Evolutionary conservation across 2,329 filamentous ascomycete genomes (phyloP).

Genomic region (Ophiostoma angusticollis): DNA sequence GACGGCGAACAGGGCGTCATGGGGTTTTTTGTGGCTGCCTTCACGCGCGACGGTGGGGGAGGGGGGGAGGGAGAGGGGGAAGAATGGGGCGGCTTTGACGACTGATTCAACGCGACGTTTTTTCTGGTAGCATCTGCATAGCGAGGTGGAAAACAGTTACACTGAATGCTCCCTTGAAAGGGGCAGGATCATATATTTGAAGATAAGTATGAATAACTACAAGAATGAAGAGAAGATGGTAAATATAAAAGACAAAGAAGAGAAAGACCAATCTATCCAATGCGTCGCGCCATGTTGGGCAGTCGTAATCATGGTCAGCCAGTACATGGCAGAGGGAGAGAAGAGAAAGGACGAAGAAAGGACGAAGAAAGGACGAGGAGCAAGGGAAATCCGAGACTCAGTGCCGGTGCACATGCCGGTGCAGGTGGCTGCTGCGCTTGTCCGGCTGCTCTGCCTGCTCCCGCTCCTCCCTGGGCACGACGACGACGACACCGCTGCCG

Average conservation of each 20-base stretch:
- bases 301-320: neutral
- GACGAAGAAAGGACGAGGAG: neutral
- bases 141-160: neutral
- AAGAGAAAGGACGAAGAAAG: neutral
- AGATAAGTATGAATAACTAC: neutral
- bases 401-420: neutral
- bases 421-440: slow-evolving; percentile 1
- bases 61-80: neutral
- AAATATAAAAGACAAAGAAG: neutral
- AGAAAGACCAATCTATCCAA: neutral
- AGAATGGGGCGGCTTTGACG: slow-evolving; percentile 14
- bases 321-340: neutral
- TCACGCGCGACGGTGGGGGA: slow-evolving; percentile 44
- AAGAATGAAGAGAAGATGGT: neutral
- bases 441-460: neutral
- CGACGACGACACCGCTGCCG: neutral
- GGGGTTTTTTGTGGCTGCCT: slow-evolving; percentile 91
- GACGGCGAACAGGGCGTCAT: slow-evolving; percentile 74
- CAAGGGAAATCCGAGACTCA: neutral
- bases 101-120: slow-evolving; percentile 4
- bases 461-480: neutral
- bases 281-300: neutral
- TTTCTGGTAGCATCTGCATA: neutral
- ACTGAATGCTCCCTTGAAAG: too few relatives aligned
- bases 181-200: too few relatives aligned